Evolutionary conservation across 768 basidiomycete species (phyloP), one percentile per base, ranked within the genome.

Genomic region (Boletus rubescentipes): DNA sequence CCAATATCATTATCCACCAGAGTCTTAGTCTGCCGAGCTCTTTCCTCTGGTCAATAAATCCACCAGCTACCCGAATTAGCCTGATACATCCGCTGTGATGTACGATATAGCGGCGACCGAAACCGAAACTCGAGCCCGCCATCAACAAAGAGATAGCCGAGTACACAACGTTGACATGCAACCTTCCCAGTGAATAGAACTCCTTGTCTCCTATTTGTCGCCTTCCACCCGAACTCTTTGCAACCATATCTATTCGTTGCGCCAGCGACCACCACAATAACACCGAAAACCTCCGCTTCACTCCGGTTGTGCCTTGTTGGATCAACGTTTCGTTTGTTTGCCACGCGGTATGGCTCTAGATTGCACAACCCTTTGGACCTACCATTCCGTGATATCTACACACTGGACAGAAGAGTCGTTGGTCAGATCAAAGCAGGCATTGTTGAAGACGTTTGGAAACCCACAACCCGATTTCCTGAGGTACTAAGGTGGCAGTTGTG

Each of bases 381-480:
- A 60, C 37, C 63, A 72, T 21, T 58, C 68, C 11, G 67, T 75
- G 38, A 56, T 49, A 3, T 67, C 67, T 9, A 66, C 70, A 1
- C 61, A 53, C 41, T 76, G 75, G 73, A 69, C 69, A 11, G 63
- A 72, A 32, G 76, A 75, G 58, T 75, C 77, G 72, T 49, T 80
- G 32, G 63, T 61, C 30, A 70, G 79, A 20, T 80, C 79, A 0
- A 78, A 76, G 51, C 71, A 64, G 61, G 74, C 73, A 12, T 63
- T 69, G 15, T 37, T 66, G 21, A 47, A 40, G 32, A 26, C 26
- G 20, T 61, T n/a, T n/a, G n/a, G n/a, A n/a, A n/a, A n/a, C 32
- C 15, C 31, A 30, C 3, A 31, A 20, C 7, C 18, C 14, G 3
- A 21, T 14, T 1, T 26, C 26, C 6, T 26, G 26, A 26, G 26